Percentiles rank a stretch among this genome's conserved stretches.
phyloP scores from a whole-genome alignment of 768 basidiomycete species.

The Rubroboletus pulcherrimus region DNA sequence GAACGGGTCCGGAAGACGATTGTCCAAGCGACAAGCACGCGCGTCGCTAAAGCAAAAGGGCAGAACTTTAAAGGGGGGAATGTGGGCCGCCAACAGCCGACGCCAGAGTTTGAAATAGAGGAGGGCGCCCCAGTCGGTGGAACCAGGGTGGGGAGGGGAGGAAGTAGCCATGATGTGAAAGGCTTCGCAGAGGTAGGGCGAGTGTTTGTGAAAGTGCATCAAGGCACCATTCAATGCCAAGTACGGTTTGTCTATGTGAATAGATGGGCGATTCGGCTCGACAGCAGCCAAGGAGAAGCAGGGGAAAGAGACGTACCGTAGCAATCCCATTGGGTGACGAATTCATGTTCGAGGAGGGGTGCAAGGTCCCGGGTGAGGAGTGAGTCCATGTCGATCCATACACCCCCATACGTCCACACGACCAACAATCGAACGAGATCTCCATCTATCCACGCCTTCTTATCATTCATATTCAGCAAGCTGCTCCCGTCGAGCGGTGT shows the following conservation, averaged over 20 bases:
- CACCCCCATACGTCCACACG: conserved; percentile 85
- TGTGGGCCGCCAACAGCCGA: conserved; percentile 63
- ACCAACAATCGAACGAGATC: conserved; percentile 87
- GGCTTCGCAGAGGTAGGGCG: conserved; percentile 95
- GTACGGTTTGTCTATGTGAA: conserved; percentile 62
- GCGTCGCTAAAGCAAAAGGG: conserved; percentile 96
- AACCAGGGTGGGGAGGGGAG: conserved; percentile 64
- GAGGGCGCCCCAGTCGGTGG: conserved; percentile 91
- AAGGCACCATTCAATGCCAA: conserved; percentile 87
- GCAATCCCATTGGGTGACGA: conserved; percentile 98
- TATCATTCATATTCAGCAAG: conserved; percentile 60
- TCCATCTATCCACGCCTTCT: conserved; percentile 91
- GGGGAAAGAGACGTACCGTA: conserved; percentile 58
- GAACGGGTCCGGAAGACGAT: conserved; percentile 92
- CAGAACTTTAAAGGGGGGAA: conserved; percentile 86
- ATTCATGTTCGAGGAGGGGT: conserved; percentile 89
- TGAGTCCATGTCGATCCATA: conserved; percentile 98
- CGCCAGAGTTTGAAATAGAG: conserved; percentile 93
- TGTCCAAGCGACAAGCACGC: conserved; percentile 87
- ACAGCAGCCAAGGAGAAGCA: not conserved
- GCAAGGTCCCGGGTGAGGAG: conserved; percentile 83
- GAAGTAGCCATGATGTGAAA: conserved; percentile 86
- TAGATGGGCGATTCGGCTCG: not conserved
- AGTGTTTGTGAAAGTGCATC: conserved; percentile 88
- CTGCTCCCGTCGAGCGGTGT: conserved; percentile 71